These are phyloP conservation scores for Trichoderma lentiforme DNA, from an alignment of 2,329 filamentous ascomycete genomes.

Conservation along the genomic window DNA sequence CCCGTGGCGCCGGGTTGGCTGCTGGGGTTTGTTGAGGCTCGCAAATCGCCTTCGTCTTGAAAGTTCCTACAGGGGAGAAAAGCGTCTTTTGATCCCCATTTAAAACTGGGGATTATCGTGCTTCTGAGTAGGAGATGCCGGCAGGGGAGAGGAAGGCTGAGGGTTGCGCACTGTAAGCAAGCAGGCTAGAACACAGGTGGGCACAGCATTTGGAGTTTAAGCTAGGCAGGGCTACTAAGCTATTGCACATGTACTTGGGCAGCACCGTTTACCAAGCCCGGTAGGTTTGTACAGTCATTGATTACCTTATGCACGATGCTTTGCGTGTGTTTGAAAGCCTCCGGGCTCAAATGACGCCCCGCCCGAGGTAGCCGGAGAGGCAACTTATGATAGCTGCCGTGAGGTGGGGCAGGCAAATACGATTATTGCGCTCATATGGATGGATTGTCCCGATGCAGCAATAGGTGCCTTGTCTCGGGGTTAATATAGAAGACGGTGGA, in stretches of 20 bases:
- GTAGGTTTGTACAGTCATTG: neutral
- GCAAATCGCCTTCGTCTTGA: neutral
- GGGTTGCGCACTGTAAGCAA: neutral
- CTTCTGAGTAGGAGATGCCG: neutral
- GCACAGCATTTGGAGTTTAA: neutral
- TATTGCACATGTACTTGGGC: neutral
- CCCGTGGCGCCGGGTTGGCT: neutral
- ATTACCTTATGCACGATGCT: neutral
- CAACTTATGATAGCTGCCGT: neutral
- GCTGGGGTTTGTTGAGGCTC: neutral
- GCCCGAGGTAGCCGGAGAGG: constrained; percentile 1
- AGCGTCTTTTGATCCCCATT: neutral
- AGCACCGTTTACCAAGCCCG: neutral
- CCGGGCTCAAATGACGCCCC: neutral
- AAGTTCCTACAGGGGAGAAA: neutral
- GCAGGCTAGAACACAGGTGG: neutral
- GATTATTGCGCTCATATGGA: neutral
- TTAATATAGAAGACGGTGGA: neutral
- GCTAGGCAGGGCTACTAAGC: neutral
- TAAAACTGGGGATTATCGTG: neutral
- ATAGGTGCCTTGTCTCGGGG: neutral
- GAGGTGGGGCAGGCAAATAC: neutral
- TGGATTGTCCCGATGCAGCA: neutral
- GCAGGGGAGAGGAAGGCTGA: neutral
- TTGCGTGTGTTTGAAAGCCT: neutral